Percentiles rank a stretch among this genome's conserved stretches.
These are phyloP conservation scores for Nemania diffusa DNA, from an alignment of 2,329 filamentous ascomycete species.

Conservation along the genomic window DNA sequence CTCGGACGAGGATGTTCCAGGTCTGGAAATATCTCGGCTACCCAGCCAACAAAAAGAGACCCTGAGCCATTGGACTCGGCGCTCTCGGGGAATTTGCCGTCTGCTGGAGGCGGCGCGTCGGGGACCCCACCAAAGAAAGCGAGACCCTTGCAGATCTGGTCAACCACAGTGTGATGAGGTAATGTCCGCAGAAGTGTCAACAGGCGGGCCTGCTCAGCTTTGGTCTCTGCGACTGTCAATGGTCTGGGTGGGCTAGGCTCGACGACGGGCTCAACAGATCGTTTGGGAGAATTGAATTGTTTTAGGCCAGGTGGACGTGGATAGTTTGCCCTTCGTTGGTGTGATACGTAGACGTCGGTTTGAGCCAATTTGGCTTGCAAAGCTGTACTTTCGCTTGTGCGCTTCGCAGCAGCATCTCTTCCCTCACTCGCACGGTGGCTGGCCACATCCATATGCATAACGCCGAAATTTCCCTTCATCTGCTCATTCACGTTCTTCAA, in stretches of 20 bases:
- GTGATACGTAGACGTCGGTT: conserved; percentile 63
- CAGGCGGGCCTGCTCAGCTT: conserved; percentile 68
- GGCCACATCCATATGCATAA: conserved; percentile 69
- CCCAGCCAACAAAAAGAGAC: conserved; percentile 68
- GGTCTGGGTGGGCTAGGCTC: conserved; percentile 41
- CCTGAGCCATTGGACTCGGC: conserved; percentile 66
- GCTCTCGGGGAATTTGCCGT: conserved; percentile 66
- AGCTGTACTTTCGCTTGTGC: conserved; percentile 70
- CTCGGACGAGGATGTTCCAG: conserved; percentile 46
- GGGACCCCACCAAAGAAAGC: conserved; percentile 72
- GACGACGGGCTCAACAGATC: conserved; percentile 36
- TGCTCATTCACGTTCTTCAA: conserved; percentile 67
- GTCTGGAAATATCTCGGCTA: conserved; percentile 70
- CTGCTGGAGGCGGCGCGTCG: conserved; percentile 61
- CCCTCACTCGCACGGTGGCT: conserved; percentile 58
- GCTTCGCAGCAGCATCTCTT: conserved; percentile 66
- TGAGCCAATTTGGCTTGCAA: conserved; percentile 67
- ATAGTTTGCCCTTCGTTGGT: conserved; percentile 56
- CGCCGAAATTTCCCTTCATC: conserved; percentile 69
- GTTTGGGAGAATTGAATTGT: conserved; percentile 43
- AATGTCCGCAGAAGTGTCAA: conserved; percentile 66
- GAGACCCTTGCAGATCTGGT: conserved; percentile 70
- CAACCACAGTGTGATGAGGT: conserved; percentile 66
- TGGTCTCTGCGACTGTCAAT: conserved; percentile 61
- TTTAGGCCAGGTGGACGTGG: conserved; percentile 46